These are phyloP conservation scores for Gossypium ekmanianum DNA, from an alignment of 345 rosid genomes.

Conservation along the genomic window DNA sequence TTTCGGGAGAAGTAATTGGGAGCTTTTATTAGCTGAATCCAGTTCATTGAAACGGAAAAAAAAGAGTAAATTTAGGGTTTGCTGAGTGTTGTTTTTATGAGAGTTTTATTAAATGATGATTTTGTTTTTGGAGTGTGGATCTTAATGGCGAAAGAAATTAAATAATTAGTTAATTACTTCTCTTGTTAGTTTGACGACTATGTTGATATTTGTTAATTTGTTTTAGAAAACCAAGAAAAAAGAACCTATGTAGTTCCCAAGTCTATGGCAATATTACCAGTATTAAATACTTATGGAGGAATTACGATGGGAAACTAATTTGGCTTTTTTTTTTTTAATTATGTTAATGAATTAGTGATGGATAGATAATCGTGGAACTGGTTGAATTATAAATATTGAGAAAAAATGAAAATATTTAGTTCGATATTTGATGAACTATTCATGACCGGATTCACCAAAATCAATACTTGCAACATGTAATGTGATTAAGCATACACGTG, in stretches of 20 bases:
- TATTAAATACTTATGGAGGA: too few relatives aligned
- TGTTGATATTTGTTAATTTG: not conserved
- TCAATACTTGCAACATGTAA: too few relatives aligned
- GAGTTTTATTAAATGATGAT: not conserved
- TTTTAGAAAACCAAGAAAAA: not conserved
- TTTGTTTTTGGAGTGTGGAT: not conserved
- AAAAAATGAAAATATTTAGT: not conserved
- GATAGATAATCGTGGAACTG: not conserved
- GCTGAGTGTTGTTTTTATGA: not conserved
- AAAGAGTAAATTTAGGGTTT: not conserved
- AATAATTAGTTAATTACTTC: not conserved
- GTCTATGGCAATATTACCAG: not conserved
- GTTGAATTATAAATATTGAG: not conserved
- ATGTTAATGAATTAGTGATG: not conserved
- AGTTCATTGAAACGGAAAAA: not conserved
- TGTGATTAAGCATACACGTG: too few relatives aligned
- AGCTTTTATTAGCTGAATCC: slow-evolving; percentile 7
- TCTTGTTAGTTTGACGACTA: not conserved
- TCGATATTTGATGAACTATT: not conserved
- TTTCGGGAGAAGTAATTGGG: not conserved
- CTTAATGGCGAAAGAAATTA: not conserved
- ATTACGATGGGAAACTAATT: too few relatives aligned
- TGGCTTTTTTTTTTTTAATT: not conserved
- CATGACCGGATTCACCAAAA: not conserved
- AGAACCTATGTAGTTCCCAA: not conserved